phyloP scores from a whole-genome alignment of 768 basidiomycete genomes.

The Boletus sp. region DNA sequence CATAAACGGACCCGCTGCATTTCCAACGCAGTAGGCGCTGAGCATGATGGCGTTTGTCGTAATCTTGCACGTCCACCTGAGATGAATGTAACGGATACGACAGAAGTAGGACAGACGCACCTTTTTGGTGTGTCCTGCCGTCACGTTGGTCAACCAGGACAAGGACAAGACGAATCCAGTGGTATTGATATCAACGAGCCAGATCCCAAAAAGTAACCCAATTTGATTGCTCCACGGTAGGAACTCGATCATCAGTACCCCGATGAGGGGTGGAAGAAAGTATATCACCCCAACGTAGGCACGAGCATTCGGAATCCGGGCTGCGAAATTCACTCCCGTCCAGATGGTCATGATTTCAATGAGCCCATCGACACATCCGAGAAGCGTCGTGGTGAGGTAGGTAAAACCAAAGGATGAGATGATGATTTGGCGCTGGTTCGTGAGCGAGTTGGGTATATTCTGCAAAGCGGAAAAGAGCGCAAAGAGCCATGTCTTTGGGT shows the following conservation, averaged over 20 bases:
- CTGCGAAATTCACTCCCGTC: slow-evolving; percentile 56
- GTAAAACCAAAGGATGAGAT: slow-evolving; percentile 65
- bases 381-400: slow-evolving; percentile 61
- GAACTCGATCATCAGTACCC: slow-evolving; percentile 57
- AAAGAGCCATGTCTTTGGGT: slow-evolving; percentile 77
- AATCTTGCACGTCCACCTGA: slow-evolving; percentile 14
- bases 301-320: slow-evolving; percentile 53
- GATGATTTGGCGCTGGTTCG: slow-evolving; percentile 64
- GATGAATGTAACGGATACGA: background rate
- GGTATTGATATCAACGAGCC: slow-evolving; percentile 42
- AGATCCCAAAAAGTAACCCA: slow-evolving; percentile 53
- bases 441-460: slow-evolving; percentile 64
- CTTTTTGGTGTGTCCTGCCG: slow-evolving; percentile 70
- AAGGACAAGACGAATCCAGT: slow-evolving; percentile 60
- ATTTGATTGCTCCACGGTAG: slow-evolving; percentile 64
- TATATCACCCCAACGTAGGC: slow-evolving; percentile 64
- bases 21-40: slow-evolving; percentile 64
- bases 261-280: slow-evolving; percentile 62
- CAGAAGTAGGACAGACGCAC: slow-evolving; percentile 39
- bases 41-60: slow-evolving; percentile 67
- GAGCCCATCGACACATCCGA: slow-evolving; percentile 62
- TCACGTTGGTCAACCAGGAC: slow-evolving; percentile 63
- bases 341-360: slow-evolving; percentile 70
- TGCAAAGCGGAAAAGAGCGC: slow-evolving; percentile 60
- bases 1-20: slow-evolving; percentile 73